A percentile compares a stretch with the other conserved stretches of the same genome.
These are phyloP conservation scores for Camelina neglecta DNA, from an alignment of 345 rosid genomes.

Conservation along the genomic window DNA sequence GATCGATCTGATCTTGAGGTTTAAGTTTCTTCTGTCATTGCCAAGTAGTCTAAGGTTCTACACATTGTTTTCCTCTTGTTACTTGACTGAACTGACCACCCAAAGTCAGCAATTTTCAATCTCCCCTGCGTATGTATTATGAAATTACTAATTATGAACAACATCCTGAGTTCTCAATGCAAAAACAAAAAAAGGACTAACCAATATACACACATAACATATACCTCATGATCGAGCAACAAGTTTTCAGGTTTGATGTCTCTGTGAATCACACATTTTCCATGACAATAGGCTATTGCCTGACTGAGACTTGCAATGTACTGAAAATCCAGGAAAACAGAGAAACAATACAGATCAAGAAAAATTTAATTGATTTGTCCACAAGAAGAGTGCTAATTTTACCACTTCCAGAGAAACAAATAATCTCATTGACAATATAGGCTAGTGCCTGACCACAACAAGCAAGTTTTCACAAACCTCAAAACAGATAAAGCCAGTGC, in stretches of 20 bases:
- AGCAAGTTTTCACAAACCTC: too few species aligned
- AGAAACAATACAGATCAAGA: too few species aligned
- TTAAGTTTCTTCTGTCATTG: conserved; percentile 30
- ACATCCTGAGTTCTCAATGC: background rate
- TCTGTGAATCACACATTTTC: conserved; percentile 92
- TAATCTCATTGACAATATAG: too few species aligned
- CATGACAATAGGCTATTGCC: conserved; percentile 90
- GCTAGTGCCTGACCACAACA: too few species aligned
- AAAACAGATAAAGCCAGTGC: too few species aligned
- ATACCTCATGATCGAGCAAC: conserved; percentile 95
- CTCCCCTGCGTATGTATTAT: conserved; percentile 62
- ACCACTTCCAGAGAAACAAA: too few species aligned
- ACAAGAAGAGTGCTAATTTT: too few species aligned
- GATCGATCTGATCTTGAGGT: background rate
- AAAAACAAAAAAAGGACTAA: background rate
- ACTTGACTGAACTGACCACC: conserved; percentile 98
- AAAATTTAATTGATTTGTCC: too few species aligned
- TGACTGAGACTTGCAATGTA: conserved; percentile 86
- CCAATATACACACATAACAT: background rate
- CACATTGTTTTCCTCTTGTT: conserved; percentile 94
- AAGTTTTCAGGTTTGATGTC: conserved; percentile 97
- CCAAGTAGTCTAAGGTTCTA: conserved; percentile 93
- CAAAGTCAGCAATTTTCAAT: conserved; percentile 91
- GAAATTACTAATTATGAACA: background rate
- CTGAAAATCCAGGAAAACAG: conserved; percentile 44